Conservation (phyloP, 331 rosid genomes). For the Spiraea crenata region DNA sequence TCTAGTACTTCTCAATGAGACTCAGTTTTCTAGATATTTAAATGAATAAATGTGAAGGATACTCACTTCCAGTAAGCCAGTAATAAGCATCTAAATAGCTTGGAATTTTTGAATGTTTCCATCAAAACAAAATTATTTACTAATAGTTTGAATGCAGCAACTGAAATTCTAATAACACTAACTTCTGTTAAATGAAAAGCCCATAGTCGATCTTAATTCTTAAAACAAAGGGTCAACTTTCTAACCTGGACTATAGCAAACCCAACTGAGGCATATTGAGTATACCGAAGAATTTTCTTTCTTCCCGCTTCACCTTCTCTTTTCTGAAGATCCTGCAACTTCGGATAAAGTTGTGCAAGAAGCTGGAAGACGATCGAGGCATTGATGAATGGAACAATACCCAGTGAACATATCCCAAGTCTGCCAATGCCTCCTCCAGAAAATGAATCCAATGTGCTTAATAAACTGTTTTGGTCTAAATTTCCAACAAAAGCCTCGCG, state of each 20-base stretch:
- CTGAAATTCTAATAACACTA: conserved; percentile 5
- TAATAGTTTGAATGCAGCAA: neutral
- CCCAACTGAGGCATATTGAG: conserved; percentile 94
- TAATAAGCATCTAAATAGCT: neutral
- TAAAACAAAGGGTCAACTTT: conserved; percentile 11
- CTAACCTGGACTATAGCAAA: conserved; percentile 91
- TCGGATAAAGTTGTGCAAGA: conserved; percentile 92
- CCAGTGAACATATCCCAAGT: conserved; percentile 90
- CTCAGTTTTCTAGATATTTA: neutral
- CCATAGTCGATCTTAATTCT: neutral
- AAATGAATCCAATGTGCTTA: conserved; percentile 89
- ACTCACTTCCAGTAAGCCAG: neutral
- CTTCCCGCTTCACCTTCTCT: conserved; percentile 95
- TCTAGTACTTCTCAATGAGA: neutral
- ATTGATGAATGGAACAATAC: conserved; percentile 93
- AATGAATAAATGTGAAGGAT: neutral
- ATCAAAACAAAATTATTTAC: neutral
- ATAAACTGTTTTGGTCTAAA: conserved; percentile 84
- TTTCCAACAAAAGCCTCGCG: conserved; percentile 93
- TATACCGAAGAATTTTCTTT: conserved; percentile 84
- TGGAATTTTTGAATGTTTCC: neutral
- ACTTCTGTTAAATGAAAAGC: neutral
- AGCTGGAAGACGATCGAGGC: conserved; percentile 97
- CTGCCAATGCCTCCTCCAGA: conserved; percentile 99
- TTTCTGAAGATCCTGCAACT: conserved; percentile 94